These are phyloP conservation scores for Irpex sp. DNA, from an alignment of 1,284 basidiomycete genomes.

Conservation along the genomic window DNA sequence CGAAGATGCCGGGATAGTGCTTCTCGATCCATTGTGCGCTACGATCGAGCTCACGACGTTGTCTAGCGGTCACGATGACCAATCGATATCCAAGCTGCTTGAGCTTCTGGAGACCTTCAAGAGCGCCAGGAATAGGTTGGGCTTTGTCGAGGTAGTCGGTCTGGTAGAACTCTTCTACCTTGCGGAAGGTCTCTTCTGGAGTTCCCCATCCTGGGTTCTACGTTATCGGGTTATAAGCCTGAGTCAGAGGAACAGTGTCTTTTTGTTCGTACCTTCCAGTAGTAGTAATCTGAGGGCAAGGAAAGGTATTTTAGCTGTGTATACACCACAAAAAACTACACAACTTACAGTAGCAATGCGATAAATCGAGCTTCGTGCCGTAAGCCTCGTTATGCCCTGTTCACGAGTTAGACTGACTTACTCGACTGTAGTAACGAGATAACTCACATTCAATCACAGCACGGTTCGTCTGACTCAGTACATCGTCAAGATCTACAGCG, in stretches of 20 bases:
- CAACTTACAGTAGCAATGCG: conserved; percentile 62
- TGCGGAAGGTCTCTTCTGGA: conserved; percentile 50
- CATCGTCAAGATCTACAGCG: conserved; percentile 76
- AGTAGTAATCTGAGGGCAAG: conserved; percentile 46
- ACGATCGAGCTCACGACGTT: conserved; percentile 47
- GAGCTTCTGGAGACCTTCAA: conserved; percentile 51
- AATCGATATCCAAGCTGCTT: conserved; percentile 61
- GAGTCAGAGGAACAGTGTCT: not conserved
- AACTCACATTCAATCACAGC: conserved; percentile 57
- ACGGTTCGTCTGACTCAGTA: conserved; percentile 64
- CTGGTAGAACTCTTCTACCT: conserved; percentile 57
- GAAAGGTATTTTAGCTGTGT: not conserved
- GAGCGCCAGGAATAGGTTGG: conserved; percentile 58
- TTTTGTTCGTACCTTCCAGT: conserved; percentile 49
- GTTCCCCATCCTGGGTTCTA: conserved; percentile 56
- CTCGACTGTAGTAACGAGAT: not conserved
- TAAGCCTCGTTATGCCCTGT: conserved; percentile 69
- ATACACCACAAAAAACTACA: not conserved
- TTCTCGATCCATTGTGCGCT: conserved; percentile 65
- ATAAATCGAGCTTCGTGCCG: conserved; percentile 43
- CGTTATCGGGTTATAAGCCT: not conserved
- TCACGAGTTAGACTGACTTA: not conserved
- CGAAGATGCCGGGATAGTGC: conserved; percentile 65
- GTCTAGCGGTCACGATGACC: conserved; percentile 72
- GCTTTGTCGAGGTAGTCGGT: conserved; percentile 48